Conservation (phyloP, 495 filamentous ascomycete species). For the Evernia prunastri region DNA sequence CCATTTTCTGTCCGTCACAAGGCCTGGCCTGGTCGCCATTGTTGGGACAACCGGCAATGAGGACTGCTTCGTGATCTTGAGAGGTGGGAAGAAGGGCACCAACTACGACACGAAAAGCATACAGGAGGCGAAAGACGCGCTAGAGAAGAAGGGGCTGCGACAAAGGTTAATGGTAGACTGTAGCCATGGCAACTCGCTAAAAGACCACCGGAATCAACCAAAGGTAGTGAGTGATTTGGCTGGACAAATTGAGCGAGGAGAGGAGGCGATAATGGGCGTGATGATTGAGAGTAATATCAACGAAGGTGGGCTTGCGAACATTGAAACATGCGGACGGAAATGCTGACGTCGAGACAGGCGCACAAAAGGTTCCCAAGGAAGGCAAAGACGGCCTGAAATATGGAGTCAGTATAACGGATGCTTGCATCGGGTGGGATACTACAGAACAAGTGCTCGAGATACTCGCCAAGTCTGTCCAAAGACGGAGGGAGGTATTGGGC, state of each 20-base stretch:
- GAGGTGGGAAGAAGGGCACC: slow-evolving; percentile 86
- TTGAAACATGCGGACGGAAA: too few relatives aligned
- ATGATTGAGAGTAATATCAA: slow-evolving; percentile 99
- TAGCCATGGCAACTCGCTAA: slow-evolving; percentile 72
- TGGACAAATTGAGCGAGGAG: slow-evolving; percentile 79
- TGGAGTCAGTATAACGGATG: slow-evolving; percentile 95
- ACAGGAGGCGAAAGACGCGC: slow-evolving; percentile 64
- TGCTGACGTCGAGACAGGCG: slow-evolving; percentile 15
- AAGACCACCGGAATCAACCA: slow-evolving; percentile 79
- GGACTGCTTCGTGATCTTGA: slow-evolving; percentile 92
- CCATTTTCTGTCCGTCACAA: slow-evolving; percentile 99
- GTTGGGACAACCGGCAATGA: slow-evolving; percentile 89
- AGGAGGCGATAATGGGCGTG: slow-evolving; percentile 84
- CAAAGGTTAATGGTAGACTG: slow-evolving; percentile 96
- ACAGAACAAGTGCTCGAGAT: slow-evolving; percentile 82
- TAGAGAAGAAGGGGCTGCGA: slow-evolving; percentile 79
- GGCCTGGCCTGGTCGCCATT: slow-evolving; percentile 93
- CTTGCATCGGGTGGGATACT: slow-evolving; percentile 90
- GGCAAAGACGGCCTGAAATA: slow-evolving; percentile 74
- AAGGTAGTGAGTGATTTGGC: slow-evolving; percentile 76
- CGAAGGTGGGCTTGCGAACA: slow-evolving; percentile 55
- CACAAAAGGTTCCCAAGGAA: slow-evolving; percentile 83
- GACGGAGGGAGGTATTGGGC: slow-evolving; percentile 51
- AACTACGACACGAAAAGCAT: slow-evolving; percentile 89
- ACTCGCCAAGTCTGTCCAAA: slow-evolving; percentile 77